Percentiles rank a stretch among this genome's conserved stretches.
Evolutionary conservation across 78 protist genomes (phyloP).

Genomic region (Neovahlkampfia damariscottae): DNA sequence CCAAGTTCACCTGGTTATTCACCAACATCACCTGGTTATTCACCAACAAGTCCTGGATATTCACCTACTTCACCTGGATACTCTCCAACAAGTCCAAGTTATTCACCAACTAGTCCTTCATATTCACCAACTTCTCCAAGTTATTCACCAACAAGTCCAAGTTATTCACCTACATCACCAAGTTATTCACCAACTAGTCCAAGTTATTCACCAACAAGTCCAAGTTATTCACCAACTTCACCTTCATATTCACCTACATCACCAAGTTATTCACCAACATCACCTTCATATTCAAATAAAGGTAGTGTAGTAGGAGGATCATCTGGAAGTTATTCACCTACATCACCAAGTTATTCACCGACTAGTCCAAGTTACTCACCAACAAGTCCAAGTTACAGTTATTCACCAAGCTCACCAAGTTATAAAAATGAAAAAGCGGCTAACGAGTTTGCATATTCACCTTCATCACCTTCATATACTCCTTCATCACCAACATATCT

Average conservation of each 20-base stretch:
- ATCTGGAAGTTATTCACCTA: conserved; percentile 56
- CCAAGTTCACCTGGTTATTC: conserved; percentile 13
- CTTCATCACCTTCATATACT: conserved; percentile 66
- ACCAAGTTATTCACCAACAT: conserved; percentile 57
- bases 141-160: conserved; percentile 31
- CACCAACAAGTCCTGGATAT: conserved; percentile 32
- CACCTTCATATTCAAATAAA: not conserved
- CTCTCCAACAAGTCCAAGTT: conserved; percentile 53
- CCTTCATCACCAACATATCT: conserved; percentile 19
- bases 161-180: conserved; percentile 47
- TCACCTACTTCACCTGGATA: conserved; percentile 44
- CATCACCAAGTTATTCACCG: conserved; percentile 50
- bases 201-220: conserved; percentile 36
- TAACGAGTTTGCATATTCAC: too few species aligned
- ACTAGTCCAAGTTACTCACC: conserved; percentile 38
- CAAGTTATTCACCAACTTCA: conserved; percentile 65
- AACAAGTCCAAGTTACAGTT: conserved; percentile 19
- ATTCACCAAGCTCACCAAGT: conserved; percentile 48
- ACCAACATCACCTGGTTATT: conserved; percentile 24
- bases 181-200: conserved; percentile 29
- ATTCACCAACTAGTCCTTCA: conserved; percentile 66
- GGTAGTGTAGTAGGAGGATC: too few species aligned
- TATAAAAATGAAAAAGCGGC: conserved; percentile 59
- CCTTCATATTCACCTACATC: conserved; percentile 78
- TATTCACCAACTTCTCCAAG: conserved; percentile 31